Evolutionary conservation across 192 early-diverging fungal species (phyloP).

Genomic region (Dissophora ornata): DNA sequence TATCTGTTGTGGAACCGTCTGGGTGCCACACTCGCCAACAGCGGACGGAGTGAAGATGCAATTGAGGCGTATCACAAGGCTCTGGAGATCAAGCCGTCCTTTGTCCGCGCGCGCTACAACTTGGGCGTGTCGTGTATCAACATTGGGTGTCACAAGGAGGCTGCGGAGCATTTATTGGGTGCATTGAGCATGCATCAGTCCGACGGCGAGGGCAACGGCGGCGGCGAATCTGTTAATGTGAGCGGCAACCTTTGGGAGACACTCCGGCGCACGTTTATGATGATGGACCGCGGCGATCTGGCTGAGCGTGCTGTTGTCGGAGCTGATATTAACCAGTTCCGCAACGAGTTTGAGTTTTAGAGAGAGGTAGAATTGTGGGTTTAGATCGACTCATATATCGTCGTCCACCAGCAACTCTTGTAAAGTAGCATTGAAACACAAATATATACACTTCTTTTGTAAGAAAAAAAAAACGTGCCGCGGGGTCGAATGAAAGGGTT

Average conservation of each 20-base stretch:
- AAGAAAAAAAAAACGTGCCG: no score
- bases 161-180: constrained; percentile 91
- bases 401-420: constrained; percentile 8
- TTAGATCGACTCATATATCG: not conserved
- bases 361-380: not conserved
- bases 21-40: constrained; percentile 96
- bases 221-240: constrained; percentile 65
- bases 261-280: constrained; percentile 65
- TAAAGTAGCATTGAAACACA: constrained; percentile 24
- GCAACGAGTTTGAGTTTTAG: constrained; percentile 72
- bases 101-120: constrained; percentile 98
- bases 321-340: constrained; percentile 66
- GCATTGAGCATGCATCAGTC: constrained; percentile 85
- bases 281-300: constrained; percentile 73
- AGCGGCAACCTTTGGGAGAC: constrained; percentile 75
- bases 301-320: constrained; percentile 64
- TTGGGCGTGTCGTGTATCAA: constrained; percentile 95
- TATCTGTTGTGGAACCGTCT: constrained; percentile 97
- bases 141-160: constrained; percentile 90
- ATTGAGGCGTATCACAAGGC: constrained; percentile 96
- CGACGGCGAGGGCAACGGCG: constrained; percentile 42
- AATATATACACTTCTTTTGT: no score
- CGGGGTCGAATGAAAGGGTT: no score
- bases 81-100: constrained; percentile 91
- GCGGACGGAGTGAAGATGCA: constrained; percentile 77